phyloP scores from a whole-genome alignment of 2,329 filamentous ascomycete species.

The Fusarium devonianum region DNA sequence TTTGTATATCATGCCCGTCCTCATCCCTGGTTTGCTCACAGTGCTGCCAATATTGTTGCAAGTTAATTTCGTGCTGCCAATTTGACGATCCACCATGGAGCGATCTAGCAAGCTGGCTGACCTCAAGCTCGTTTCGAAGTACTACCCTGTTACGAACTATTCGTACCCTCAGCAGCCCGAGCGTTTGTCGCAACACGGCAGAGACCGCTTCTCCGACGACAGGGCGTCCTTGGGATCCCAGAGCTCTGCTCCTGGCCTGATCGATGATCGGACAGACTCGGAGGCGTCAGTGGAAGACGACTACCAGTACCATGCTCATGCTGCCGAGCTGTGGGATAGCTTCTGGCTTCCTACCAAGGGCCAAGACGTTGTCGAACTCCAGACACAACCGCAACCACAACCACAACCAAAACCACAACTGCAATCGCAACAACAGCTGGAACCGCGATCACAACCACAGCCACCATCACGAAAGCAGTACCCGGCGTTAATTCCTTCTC shows the following conservation, averaged over 20 bases:
- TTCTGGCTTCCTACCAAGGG: conserved; percentile 52
- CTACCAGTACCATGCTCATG: conserved; percentile 55
- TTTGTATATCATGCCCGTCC: conserved; percentile 43
- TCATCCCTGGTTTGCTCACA: conserved; percentile 37
- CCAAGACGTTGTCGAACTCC: too few relatives aligned
- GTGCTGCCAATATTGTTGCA: conserved; percentile 33
- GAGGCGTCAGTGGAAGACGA: conserved; percentile 61
- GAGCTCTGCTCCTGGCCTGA: conserved; percentile 56
- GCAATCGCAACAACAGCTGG: conserved; percentile 40
- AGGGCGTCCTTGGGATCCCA: conserved; percentile 56
- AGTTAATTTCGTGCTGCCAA: conserved; percentile 32
- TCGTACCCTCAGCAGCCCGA: conserved; percentile 48
- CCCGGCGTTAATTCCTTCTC: conserved; percentile 44
- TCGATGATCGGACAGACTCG: conserved; percentile 60
- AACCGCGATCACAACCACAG: conserved; percentile 12
- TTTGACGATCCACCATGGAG: conserved; percentile 46
- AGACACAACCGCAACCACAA: too few relatives aligned
- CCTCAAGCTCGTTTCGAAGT: conserved; percentile 51
- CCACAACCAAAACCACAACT: conserved; percentile 10
- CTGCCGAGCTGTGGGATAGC: conserved; percentile 58
- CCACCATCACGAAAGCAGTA: conserved; percentile 41
- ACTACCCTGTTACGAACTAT: conserved; percentile 51
- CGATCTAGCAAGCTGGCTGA: conserved; percentile 47
- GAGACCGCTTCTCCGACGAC: conserved; percentile 37
- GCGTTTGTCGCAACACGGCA: conserved; percentile 32